Percentiles rank a stretch among this genome's conserved stretches.
Conservation (phyloP, 345 rosid species). For the Turnera subulata region DNA sequence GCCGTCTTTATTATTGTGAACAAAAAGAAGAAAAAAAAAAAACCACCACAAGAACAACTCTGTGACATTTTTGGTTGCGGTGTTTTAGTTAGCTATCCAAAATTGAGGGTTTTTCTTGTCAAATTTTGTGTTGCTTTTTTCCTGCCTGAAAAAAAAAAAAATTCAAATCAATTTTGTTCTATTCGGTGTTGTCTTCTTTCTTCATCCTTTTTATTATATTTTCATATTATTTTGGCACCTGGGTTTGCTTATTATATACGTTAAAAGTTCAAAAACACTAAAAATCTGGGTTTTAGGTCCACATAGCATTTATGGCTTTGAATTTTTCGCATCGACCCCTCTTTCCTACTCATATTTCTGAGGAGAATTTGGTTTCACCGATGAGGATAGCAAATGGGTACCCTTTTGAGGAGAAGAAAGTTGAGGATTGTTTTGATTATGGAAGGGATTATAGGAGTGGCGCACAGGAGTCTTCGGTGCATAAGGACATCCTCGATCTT, state of each 20-base stretch:
- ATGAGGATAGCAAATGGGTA: conserved; percentile 67
- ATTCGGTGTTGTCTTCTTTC: neutral
- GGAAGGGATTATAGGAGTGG: conserved; percentile 52
- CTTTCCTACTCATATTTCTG: conserved; percentile 52
- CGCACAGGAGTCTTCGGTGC: too few species aligned
- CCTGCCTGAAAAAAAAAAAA: too few species aligned
- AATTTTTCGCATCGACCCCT: conserved; percentile 76
- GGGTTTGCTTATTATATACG: neutral
- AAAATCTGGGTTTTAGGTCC: neutral
- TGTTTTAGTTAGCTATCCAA: conserved; percentile 32
- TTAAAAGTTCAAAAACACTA: too few species aligned
- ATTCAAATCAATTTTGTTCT: too few species aligned
- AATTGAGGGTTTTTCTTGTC: conserved; percentile 32
- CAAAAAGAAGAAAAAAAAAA: neutral
- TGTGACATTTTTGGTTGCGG: conserved; percentile 32
- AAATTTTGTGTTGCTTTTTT: too few species aligned
- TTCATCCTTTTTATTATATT: neutral
- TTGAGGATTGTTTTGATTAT: conserved; percentile 57
- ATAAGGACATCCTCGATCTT: conserved; percentile 73
- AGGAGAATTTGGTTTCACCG: conserved; percentile 62
- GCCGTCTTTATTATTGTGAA: too few species aligned
- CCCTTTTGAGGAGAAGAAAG: conserved; percentile 42
- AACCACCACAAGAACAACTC: conserved; percentile 20
- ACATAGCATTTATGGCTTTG: conserved; percentile 64
- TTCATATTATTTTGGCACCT: neutral